A percentile compares a stretch with the other conserved stretches of the same genome.
Conservation (phyloP, 2,329 filamentous ascomycete species). For the Fusarium dimerum region DNA sequence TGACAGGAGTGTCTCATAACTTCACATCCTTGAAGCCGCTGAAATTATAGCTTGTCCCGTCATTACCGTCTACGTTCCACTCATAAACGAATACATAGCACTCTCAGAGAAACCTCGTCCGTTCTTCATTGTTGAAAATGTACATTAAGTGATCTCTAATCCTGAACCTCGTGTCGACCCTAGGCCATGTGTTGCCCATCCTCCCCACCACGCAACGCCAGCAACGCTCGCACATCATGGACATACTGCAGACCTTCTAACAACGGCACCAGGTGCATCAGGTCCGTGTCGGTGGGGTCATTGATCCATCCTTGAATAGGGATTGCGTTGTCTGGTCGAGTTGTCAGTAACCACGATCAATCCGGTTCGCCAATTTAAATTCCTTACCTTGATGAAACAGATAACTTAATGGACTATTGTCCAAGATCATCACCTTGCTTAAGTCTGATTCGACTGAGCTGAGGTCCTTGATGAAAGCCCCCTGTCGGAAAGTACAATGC, state of each 20-base stretch:
- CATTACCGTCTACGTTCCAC: conserved; percentile 1
- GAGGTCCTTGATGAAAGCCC: conserved; percentile 97
- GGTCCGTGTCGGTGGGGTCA: conserved; percentile 94
- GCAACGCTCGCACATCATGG: conserved; percentile 87
- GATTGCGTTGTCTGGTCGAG: conserved; percentile 83
- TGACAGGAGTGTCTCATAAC: conserved; percentile 2
- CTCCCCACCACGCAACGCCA: conserved; percentile 87
- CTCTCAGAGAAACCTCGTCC: conserved; percentile 4
- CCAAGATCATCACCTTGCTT: conserved; percentile 97
- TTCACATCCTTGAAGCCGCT: conserved; percentile 3
- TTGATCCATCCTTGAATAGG: conserved; percentile 99
- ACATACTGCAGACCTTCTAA: conserved; percentile 95
- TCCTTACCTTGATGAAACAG: conserved; percentile 93
- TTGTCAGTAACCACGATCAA: neutral
- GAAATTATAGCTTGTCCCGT: neutral
- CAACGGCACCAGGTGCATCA: conserved; percentile 88
- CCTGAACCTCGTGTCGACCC: conserved; percentile 20
- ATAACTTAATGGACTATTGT: conserved; percentile 97
- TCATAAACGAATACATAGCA: conserved; percentile 1
- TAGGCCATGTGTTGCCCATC: conserved; percentile 61
- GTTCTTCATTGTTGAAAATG: conserved; percentile 14
- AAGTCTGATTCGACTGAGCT: conserved; percentile 95
- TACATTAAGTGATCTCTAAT: conserved; percentile 18
- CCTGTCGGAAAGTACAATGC: conserved; percentile 93
- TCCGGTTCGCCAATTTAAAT: conserved; percentile 27